phyloP scores from a whole-genome alignment of 345 rosid genomes.

The Aethionema arabicum region DNA sequence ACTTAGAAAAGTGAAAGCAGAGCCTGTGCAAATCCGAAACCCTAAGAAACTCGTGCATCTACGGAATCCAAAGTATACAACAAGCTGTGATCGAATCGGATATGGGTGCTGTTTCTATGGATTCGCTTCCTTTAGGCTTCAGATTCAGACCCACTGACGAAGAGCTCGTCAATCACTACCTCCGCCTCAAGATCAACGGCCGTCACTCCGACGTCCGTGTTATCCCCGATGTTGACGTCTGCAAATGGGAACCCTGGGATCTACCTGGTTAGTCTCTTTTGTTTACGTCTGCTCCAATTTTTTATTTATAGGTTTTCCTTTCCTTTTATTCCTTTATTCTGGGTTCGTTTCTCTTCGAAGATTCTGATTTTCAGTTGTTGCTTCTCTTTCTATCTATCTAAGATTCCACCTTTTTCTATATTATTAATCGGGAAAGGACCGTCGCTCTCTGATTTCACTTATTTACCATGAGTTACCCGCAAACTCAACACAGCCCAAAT shows the following conservation, averaged over 20 bases:
- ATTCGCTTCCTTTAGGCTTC: slow-evolving; percentile 63
- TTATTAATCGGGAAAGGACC: not conserved
- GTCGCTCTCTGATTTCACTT: not conserved
- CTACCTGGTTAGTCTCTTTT: slow-evolving; percentile 50
- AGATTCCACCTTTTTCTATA: not conserved
- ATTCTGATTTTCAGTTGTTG: not conserved
- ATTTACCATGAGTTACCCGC: not conserved
- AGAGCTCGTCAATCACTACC: slow-evolving; percentile 80
- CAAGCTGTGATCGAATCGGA: too few relatives aligned
- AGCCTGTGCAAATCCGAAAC: too few relatives aligned
- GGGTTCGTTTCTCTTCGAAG: slow-evolving; percentile 1
- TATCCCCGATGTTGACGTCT: slow-evolving; percentile 72
- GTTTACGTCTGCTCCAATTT: not conserved
- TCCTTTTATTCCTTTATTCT: slow-evolving; percentile 16
- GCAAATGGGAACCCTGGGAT: slow-evolving; percentile 95
- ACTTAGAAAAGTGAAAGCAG: too few relatives aligned
- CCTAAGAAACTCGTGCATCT: too few relatives aligned
- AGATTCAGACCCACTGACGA: slow-evolving; percentile 85
- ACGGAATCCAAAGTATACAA: too few relatives aligned
- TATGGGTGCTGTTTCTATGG: slow-evolving; percentile 48
- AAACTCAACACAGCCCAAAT: too few relatives aligned
- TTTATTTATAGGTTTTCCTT: not conserved
- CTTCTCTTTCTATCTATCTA: not conserved
- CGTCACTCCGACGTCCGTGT: slow-evolving; percentile 68
- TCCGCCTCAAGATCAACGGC: slow-evolving; percentile 74